Percentiles rank a stretch among this genome's conserved stretches.
Evolutionary conservation across 2,329 filamentous ascomycete genomes (phyloP).

Genomic region (Fusarium pseudoanthophilum): DNA sequence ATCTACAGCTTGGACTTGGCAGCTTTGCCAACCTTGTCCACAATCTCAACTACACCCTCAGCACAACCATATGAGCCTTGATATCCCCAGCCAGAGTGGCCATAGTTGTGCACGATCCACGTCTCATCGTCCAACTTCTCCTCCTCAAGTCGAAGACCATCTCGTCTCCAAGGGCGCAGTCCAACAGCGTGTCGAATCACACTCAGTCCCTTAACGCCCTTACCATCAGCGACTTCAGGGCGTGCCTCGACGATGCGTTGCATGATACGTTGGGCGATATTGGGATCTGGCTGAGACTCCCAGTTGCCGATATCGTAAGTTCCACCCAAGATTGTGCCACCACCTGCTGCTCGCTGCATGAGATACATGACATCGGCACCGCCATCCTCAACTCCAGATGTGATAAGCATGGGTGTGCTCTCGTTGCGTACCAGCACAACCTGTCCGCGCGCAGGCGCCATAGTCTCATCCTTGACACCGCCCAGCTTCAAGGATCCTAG

Average conservation of each 20-base stretch:
- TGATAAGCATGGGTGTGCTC: conserved; percentile 73
- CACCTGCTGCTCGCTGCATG: conserved; percentile 83
- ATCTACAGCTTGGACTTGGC: conserved; percentile 47
- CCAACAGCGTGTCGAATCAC: conserved; percentile 86
- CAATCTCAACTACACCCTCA: conserved; percentile 71
- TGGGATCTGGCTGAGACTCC: conserved; percentile 82
- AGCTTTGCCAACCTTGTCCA: conserved; percentile 64
- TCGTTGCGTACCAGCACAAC: conserved; percentile 86
- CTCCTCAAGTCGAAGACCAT: conserved; percentile 79
- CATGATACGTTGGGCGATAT: conserved; percentile 86
- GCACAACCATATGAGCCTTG: conserved; percentile 77
- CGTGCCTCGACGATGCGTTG: conserved; percentile 74
- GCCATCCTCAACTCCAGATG: conserved; percentile 79
- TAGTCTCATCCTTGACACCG: conserved; percentile 79
- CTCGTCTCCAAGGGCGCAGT: conserved; percentile 77
- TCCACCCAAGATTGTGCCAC: conserved; percentile 87
- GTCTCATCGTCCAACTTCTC: conserved; percentile 61
- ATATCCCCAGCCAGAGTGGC: conserved; percentile 83
- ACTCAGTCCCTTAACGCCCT: conserved; percentile 77
- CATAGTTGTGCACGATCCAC: conserved; percentile 83
- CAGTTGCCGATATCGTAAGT: conserved; percentile 83
- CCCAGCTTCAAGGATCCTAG: conserved; percentile 79
- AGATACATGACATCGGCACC: conserved; percentile 79
- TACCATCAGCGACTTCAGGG: conserved; percentile 71
- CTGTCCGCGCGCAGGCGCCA: conserved; percentile 85